Evolutionary conservation across 352 stramenopile genomes (phyloP).

Genomic region (Phytophthora melonis): DNA sequence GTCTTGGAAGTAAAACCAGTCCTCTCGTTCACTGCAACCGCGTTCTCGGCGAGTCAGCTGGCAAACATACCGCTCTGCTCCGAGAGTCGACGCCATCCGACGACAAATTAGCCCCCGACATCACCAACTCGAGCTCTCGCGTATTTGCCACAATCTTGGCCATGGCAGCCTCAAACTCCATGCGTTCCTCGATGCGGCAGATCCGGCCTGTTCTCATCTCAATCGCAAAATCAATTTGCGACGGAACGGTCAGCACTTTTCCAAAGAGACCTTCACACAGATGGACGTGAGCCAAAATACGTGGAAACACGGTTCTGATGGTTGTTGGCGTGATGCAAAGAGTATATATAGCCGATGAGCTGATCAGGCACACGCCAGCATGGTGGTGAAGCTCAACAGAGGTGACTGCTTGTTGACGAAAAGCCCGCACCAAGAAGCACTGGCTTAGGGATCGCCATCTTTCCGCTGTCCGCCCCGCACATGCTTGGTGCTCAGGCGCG

Average conservation of each 20-base stretch:
- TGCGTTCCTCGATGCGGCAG: conserved; percentile 15
- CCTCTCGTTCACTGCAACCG: too few species aligned
- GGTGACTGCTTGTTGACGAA: neutral
- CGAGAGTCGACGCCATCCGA: neutral
- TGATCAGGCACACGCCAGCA: neutral
- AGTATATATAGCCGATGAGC: conserved; percentile 1
- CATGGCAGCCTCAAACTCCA: conserved; percentile 3
- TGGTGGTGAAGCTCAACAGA: neutral
- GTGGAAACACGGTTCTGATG: neutral
- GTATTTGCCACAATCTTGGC: neutral
- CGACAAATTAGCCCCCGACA: neutral
- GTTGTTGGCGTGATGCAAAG: neutral
- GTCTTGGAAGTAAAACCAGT: too few species aligned
- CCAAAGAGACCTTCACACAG: neutral
- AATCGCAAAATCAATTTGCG: conserved; percentile 14
- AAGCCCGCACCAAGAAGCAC: neutral
- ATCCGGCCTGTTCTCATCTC: neutral
- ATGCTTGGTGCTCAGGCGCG: neutral
- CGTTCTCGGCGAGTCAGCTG: too few species aligned
- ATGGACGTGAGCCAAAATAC: neutral
- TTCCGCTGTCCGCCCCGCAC: neutral
- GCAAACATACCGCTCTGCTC: too few species aligned
- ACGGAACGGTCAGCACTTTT: neutral
- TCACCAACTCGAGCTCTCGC: neutral
- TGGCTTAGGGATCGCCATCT: neutral